Conservation (phyloP, 2,329 filamentous ascomycete species). For the Rugonectria rugulosa region DNA sequence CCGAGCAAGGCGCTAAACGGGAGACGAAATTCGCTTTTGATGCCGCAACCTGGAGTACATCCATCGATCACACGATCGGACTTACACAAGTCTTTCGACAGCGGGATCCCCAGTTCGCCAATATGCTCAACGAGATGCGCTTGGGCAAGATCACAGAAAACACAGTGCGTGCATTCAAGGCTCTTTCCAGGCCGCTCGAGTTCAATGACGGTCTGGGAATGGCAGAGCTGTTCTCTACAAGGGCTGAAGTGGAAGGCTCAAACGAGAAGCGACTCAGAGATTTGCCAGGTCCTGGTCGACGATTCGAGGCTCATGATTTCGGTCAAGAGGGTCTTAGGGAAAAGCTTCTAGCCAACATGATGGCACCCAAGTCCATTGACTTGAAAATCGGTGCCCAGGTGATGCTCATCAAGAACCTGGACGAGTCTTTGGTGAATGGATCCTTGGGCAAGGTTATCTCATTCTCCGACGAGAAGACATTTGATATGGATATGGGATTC, state of each 20-base stretch:
- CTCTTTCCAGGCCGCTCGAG: constrained; percentile 72
- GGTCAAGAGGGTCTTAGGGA: constrained; percentile 78
- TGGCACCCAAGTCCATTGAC: constrained; percentile 83
- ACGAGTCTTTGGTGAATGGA: constrained; percentile 92
- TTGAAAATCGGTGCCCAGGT: constrained; percentile 94
- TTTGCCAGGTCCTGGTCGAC: constrained; percentile 71
- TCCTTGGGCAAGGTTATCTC: constrained; percentile 82
- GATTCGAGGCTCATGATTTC: constrained; percentile 77
- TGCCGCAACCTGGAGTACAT: constrained; percentile 88
- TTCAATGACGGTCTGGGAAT: constrained; percentile 74
- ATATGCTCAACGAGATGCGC: constrained; percentile 98
- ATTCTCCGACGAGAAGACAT: constrained; percentile 50
- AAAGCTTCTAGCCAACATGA: constrained; percentile 85
- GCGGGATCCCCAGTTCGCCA: constrained; percentile 85
- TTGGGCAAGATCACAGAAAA: constrained; percentile 80
- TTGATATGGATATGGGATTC: constrained; percentile 47
- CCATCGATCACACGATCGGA: constrained; percentile 94
- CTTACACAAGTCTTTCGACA: constrained; percentile 97
- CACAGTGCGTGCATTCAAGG: constrained; percentile 79
- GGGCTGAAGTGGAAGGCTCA: constrained; percentile 86
- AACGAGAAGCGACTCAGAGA: constrained; percentile 78
- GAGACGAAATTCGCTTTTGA: constrained; percentile 92
- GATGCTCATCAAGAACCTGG: constrained; percentile 99
- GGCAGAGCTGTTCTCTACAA: constrained; percentile 93
- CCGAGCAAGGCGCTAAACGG: constrained; percentile 70